Evolutionary conservation across 352 stramenopile species (phyloP).

Genomic region (Aphanomyces astaci): DNA sequence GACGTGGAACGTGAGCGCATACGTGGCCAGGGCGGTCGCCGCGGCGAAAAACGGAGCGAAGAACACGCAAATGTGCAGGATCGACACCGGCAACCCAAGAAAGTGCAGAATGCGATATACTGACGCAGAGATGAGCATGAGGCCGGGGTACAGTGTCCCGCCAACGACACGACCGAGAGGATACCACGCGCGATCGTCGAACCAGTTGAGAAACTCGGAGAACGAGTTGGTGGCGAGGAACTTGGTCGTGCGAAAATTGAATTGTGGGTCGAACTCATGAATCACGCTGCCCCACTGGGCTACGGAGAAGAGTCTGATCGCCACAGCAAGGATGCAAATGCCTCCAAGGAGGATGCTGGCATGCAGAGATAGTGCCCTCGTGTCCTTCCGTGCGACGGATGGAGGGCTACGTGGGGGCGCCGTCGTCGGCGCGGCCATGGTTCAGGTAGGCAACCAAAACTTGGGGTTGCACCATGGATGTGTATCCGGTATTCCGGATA

Average conservation of each 20-base stretch:
- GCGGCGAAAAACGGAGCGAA: constrained; percentile 84
- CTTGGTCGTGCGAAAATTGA: constrained; percentile 98
- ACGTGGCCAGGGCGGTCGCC: constrained; percentile 76
- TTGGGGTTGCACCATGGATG: background rate
- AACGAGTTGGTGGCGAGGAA: constrained; percentile 86
- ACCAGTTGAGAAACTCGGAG: constrained; percentile 96
- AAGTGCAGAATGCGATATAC: constrained; percentile 70
- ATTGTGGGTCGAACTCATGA: constrained; percentile 94
- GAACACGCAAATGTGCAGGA: constrained; percentile 87
- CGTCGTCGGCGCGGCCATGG: background rate
- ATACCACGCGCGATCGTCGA: constrained; percentile 95
- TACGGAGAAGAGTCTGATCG: constrained; percentile 88
- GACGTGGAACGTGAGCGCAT: constrained; percentile 80
- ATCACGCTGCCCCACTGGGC: constrained; percentile 88
- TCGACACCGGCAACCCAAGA: constrained; percentile 53
- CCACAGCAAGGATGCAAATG: constrained; percentile 83
- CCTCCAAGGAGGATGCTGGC: constrained; percentile 42
- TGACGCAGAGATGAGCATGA: constrained; percentile 78
- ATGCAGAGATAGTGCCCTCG: background rate
- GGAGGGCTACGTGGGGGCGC: background rate
- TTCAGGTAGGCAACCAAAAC: too few species aligned
- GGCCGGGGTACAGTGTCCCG: constrained; percentile 88
- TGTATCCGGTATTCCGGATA: background rate
- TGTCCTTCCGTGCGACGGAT: background rate
- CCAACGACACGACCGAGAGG: constrained; percentile 88